phyloP scores from a whole-genome alignment of 2,329 filamentous ascomycete species.

The Hymenoscyphus fraxineus region DNA sequence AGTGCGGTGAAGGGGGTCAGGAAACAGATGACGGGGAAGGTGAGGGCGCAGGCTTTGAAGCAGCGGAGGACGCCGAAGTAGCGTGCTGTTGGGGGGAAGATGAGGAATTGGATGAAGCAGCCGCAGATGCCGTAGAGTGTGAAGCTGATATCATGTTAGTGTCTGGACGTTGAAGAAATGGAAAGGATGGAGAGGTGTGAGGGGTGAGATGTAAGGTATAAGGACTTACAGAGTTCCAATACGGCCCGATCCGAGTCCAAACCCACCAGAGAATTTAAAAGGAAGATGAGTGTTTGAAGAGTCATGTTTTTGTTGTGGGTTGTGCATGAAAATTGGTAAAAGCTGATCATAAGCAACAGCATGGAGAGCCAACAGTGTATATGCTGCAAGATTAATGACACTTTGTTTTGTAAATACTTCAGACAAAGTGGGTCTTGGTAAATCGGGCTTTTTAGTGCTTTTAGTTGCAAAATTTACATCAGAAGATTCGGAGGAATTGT shows the following conservation, averaged over 20 bases:
- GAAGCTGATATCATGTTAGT: conserved; percentile 44
- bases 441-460: conserved; percentile 29
- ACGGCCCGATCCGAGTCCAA: conserved; percentile 65
- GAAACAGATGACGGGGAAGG: conserved; percentile 73
- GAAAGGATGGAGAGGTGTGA: neutral
- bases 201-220: neutral
- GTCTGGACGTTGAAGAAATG: neutral
- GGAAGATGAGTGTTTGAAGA: conserved; percentile 61
- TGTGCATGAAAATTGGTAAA: conserved; percentile 84
- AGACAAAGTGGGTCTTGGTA: conserved; percentile 41
- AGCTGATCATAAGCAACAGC: conserved; percentile 82
- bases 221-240: conserved; percentile 65
- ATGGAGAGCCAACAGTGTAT: conserved; percentile 78
- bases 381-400: conserved; percentile 68
- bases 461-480: conserved; percentile 26
- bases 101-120: conserved; percentile 77
- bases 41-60: conserved; percentile 59
- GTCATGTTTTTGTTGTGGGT: conserved; percentile 53
- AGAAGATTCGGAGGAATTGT: conserved; percentile 26
- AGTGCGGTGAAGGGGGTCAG: conserved; percentile 78
- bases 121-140: conserved; percentile 77
- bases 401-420: conserved; percentile 75
- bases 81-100: conserved; percentile 73
- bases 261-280: conserved; percentile 79
- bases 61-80: conserved; percentile 70